Evolutionary conservation across 805 yeast species (phyloP).

Genomic region (Kluyveromyces aestuarii): DNA sequence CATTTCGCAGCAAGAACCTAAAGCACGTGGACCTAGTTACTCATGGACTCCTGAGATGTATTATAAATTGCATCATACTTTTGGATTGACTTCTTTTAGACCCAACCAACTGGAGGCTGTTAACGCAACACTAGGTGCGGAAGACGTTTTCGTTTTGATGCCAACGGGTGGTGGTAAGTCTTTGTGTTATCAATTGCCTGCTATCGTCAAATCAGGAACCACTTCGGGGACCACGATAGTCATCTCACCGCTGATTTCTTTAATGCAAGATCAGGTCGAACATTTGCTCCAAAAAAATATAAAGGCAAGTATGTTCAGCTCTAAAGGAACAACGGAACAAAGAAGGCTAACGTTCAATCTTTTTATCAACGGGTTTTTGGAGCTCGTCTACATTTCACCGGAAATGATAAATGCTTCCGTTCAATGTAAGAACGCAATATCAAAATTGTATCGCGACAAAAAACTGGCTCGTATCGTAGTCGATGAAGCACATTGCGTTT

Average conservation of each 20-base stretch:
- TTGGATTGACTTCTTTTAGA: slow-evolving; percentile 61
- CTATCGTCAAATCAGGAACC: slow-evolving; percentile 63
- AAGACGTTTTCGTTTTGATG: slow-evolving; percentile 90
- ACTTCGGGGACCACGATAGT: slow-evolving; percentile 85
- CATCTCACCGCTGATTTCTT: slow-evolving; percentile 85
- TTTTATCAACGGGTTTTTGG: slow-evolving; percentile 58
- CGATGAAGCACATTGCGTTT: slow-evolving; percentile 97
- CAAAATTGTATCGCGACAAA: slow-evolving; percentile 42
- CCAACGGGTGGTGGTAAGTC: slow-evolving; percentile 99
- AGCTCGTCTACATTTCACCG: slow-evolving; percentile 82
- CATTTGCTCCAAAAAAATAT: slow-evolving; percentile 62
- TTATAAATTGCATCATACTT: slow-evolving; percentile 44
- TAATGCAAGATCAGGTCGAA: slow-evolving; percentile 95
- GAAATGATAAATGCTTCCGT: slow-evolving; percentile 81
- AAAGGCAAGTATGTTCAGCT: slow-evolving; percentile 81
- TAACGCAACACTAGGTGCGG: slow-evolving; percentile 62
- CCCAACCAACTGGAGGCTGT: slow-evolving; percentile 83
- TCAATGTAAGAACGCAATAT: slow-evolving; percentile 56
- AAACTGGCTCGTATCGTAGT: slow-evolving; percentile 79
- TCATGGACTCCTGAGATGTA: slow-evolving; percentile 67
- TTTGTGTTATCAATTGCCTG: slow-evolving; percentile 90
- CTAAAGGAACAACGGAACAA: slow-evolving; percentile 58
- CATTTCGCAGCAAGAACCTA: neutral
- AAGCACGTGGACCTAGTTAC: slow-evolving; percentile 4
- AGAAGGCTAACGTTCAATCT: slow-evolving; percentile 51